These are phyloP conservation scores for Vachellia collinsii DNA, from an alignment of 306 rosid species.

Conservation along the genomic window DNA sequence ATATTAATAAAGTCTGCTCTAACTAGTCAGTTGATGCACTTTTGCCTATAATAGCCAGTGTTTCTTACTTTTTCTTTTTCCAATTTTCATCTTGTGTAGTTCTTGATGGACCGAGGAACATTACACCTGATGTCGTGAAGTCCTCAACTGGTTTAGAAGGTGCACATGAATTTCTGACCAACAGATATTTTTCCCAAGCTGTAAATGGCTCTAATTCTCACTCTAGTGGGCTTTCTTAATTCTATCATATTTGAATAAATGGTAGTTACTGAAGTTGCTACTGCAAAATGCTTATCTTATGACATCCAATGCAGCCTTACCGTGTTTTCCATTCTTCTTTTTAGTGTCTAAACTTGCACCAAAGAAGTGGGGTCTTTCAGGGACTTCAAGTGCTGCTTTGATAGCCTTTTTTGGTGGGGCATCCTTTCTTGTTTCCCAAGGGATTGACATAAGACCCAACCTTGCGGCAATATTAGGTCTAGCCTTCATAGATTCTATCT, in stretches of 20 bases:
- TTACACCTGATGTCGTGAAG: conserved; percentile 79
- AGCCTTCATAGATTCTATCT: conserved; percentile 74
- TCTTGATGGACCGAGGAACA: conserved; percentile 80
- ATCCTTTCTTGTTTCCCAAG: conserved; percentile 80
- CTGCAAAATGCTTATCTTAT: conserved; percentile 19
- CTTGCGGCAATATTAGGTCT: conserved; percentile 74
- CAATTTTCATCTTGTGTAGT: conserved; percentile 51
- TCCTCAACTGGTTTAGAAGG: conserved; percentile 94
- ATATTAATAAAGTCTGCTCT: conserved; percentile 11
- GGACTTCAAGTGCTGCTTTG: conserved; percentile 60
- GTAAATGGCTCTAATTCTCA: conserved; percentile 28
- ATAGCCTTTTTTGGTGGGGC: conserved; percentile 73
- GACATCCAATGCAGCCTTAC: not conserved
- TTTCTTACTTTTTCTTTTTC: conserved; percentile 26
- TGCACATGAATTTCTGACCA: conserved; percentile 36
- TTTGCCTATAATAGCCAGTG: conserved; percentile 19
- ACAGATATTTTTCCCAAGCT: conserved; percentile 17
- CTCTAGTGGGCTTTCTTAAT: not conserved
- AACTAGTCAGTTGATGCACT: conserved; percentile 21
- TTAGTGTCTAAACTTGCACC: conserved; percentile 86
- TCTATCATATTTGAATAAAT: conserved; percentile 12
- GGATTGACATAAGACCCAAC: conserved; percentile 88
- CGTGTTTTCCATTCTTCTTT: conserved; percentile 23
- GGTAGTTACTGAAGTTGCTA: conserved; percentile 12
- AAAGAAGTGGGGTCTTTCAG: conserved; percentile 95